Evolutionary conservation across 257 asterid genomes (phyloP).

Genomic region (Scutellaria barbata): DNA sequence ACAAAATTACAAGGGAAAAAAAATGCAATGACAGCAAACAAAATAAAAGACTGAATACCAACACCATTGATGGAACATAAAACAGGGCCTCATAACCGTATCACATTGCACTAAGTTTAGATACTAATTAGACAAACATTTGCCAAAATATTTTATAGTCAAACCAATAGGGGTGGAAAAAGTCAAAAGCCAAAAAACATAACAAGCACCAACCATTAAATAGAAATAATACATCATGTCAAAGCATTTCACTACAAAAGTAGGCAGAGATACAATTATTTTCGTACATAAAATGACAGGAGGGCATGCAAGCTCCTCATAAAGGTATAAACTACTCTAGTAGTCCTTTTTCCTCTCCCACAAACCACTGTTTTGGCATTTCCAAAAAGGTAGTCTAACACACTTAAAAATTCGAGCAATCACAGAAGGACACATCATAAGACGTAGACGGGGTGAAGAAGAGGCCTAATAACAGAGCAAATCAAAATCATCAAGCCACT

Average conservation of each 20-base stretch:
- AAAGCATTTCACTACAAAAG: conserved; percentile 28
- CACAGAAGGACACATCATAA: conserved; percentile 50
- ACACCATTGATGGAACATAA: not conserved
- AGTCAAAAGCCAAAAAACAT: conserved; percentile 22
- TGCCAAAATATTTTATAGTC: not conserved
- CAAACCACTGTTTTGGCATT: conserved; percentile 17
- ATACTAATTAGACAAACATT: not conserved
- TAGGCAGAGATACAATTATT: conserved; percentile 26
- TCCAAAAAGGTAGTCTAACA: conserved; percentile 36
- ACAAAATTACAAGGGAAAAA: not conserved
- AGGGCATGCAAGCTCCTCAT: conserved; percentile 32
- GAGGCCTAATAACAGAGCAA: conserved; percentile 70
- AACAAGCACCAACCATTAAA: conserved; percentile 29
- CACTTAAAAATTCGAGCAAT: conserved; percentile 45
- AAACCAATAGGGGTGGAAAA: not conserved
- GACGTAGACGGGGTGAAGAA: conserved; percentile 57
- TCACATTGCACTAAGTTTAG: not conserved
- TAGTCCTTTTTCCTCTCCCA: conserved; percentile 31
- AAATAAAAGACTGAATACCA: not conserved
- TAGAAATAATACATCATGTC: conserved; percentile 17
- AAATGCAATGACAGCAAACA: not conserved
- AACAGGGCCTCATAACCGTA: conserved; percentile 5
- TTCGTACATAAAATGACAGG: conserved; percentile 36
- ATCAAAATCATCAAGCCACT: conserved; percentile 73
- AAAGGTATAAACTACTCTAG: conserved; percentile 33